Conservation (phyloP, 441 rosid species). For the Iberis amara region DNA sequence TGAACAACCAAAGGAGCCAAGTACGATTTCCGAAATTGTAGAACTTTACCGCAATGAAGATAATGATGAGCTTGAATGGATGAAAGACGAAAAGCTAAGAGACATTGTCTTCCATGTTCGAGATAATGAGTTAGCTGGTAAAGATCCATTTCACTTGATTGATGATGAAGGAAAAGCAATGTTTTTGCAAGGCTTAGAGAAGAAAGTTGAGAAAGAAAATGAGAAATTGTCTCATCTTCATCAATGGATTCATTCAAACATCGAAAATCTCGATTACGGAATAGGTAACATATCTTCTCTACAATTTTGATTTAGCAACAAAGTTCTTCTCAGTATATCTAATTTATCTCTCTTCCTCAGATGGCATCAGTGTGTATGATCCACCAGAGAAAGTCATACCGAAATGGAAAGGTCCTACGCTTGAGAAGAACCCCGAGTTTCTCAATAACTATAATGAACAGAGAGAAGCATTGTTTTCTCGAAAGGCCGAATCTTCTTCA, state of each 20-base stretch:
- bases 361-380: slow-evolving; percentile 81
- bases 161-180: slow-evolving; percentile 62
- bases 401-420: slow-evolving; percentile 74
- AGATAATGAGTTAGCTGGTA: slow-evolving; percentile 79
- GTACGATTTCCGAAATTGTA: slow-evolving; percentile 34
- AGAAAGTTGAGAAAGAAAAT: slow-evolving; percentile 78
- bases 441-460: slow-evolving; percentile 46
- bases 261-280: slow-evolving; percentile 88
- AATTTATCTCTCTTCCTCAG: slow-evolving; percentile 32
- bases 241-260: slow-evolving; percentile 76
- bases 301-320: slow-evolving; percentile 6
- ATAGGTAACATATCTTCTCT: slow-evolving; percentile 51
- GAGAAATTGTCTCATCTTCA: slow-evolving; percentile 59
- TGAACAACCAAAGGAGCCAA: slow-evolving; percentile 34
- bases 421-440: slow-evolving; percentile 57
- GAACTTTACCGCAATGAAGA: slow-evolving; percentile 43
- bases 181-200: slow-evolving; percentile 79
- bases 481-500: slow-evolving; percentile 32
- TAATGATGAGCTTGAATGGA: slow-evolving; percentile 74
- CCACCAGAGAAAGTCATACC: slow-evolving; percentile 74
- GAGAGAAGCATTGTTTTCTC: slow-evolving; percentile 43
- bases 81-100: slow-evolving; percentile 73
- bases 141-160: slow-evolving; percentile 76
- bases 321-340: neutral
- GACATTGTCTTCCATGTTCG: slow-evolving; percentile 82